Evolutionary conservation across 2,329 filamentous ascomycete species (phyloP).

Genomic region (Fusarium brevicatenulatum): DNA sequence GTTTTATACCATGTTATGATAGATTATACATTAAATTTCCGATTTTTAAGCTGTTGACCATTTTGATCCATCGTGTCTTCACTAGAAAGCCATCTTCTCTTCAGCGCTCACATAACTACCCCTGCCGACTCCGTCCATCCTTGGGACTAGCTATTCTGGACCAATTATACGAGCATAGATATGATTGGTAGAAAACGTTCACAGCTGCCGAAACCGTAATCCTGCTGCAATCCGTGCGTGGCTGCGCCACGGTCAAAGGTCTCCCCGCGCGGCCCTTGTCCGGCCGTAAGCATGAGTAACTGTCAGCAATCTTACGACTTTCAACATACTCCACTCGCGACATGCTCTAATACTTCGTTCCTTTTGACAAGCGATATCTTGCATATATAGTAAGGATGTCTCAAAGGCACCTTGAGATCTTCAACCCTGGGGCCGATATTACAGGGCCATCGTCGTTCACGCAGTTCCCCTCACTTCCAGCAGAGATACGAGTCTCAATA

Average conservation of each 20-base stretch:
- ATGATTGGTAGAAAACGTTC: neutral
- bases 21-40: neutral
- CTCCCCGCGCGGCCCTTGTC: neutral
- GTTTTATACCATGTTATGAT: neutral
- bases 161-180: neutral
- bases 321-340: neutral
- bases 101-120: neutral
- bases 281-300: too few relatives aligned
- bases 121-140: neutral
- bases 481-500: neutral
- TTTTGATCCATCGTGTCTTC: neutral
- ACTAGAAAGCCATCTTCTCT: too few relatives aligned
- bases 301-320: neutral
- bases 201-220: neutral
- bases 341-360: neutral
- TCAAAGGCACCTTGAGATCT: neutral
- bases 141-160: neutral
- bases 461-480: neutral
- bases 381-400: neutral
- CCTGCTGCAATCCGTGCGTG: neutral
- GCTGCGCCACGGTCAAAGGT: neutral
- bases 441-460: neutral
- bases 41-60: neutral
- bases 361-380: neutral
- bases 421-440: fast-evolving